Base-by-base conservation (phyloP, 2,329 filamentous ascomycete species). In the Colletotrichum godetiae region DNA sequence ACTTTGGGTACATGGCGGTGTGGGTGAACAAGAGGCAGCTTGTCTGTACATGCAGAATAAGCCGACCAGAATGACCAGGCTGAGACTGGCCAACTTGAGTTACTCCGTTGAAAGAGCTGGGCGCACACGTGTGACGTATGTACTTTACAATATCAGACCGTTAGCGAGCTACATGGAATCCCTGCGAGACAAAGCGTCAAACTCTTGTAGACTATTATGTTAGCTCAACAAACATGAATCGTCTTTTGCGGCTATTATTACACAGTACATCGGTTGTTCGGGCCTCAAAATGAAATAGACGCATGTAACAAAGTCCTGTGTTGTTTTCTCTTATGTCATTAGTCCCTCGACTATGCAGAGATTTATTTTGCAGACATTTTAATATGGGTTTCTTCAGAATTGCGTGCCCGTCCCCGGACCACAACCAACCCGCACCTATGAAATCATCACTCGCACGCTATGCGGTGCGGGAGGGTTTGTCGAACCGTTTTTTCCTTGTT, bases 401-500 rank as follows among this genome's bases (percentile, higher is more conserved):
- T 65, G 62, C 62, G 52, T 46, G 33, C 49, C n/a, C 49, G 19
- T 31, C 22, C 22, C 62, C 52, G 33, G 24, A 37, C 42, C 35
- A 6, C 13, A 15, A 12, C 52, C 62, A 56, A 29, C 62, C 33
- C 22, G 33, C 52, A 57, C 46, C 62, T 57, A 57, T 65, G 62
- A 57, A 42, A 65, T 65, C 33, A 65, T 65, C 35, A 57, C 42
- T 57, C 55, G 52, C 52, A 22, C 52, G 35, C 52, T 35, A 65
- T 57, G 62, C 62, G 13, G 13, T 31, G 33, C 59, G 24, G 24
- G 11, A 37, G 22, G 12, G 69, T 49, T 64, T 68, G 15, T 69
- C 66, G 59, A 35, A 27, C 27, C 22, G 15, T 46, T 49, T 22
- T 22, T 59, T 64, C 66, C 70, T 37, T 72, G 69, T 31, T 72